phyloP scores from a whole-genome alignment of 1,139 yeast species.

The Scheffersomyces quercinus region DNA sequence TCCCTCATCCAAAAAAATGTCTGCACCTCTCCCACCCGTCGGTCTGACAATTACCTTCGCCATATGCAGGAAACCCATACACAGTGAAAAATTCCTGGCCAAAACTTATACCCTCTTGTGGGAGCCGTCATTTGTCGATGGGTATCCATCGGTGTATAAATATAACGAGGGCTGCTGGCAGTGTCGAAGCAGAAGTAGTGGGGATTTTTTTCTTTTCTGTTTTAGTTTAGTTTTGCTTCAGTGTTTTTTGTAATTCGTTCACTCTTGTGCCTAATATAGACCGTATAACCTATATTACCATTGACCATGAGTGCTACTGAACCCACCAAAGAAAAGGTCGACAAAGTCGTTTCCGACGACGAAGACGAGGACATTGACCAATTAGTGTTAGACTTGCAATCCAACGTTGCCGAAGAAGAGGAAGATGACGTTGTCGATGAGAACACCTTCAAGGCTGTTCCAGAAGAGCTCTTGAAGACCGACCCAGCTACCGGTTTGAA shows the following conservation, averaged over 20 bases:
- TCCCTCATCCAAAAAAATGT: too few relatives aligned
- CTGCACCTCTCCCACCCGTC: too few relatives aligned
- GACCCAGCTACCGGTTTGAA: conserved; percentile 81
- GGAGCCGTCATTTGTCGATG: too few relatives aligned
- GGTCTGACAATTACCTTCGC: too few relatives aligned
- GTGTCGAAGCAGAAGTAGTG: too few relatives aligned
- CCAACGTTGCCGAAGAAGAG: conserved; percentile 61
- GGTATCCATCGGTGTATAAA: too few relatives aligned
- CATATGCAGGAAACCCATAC: too few relatives aligned
- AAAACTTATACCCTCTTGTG: too few relatives aligned
- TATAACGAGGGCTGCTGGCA: too few relatives aligned
- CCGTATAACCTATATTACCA: background rate
- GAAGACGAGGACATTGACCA: conserved; percentile 88
- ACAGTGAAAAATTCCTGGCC: too few relatives aligned
- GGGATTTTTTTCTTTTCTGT: conserved; percentile 5
- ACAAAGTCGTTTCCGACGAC: conserved; percentile 55
- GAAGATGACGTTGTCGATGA: conserved; percentile 54
- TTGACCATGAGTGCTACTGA: conserved; percentile 47
- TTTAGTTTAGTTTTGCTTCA: conserved; percentile 11
- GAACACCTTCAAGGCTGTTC: conserved; percentile 64
- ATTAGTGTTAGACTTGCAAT: conserved; percentile 85
- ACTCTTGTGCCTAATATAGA: conserved; percentile 6
- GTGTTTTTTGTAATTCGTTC: conserved; percentile 8
- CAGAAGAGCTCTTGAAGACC: conserved; percentile 87
- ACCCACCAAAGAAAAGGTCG: conserved; percentile 51